A percentile compares a stretch with the other conserved stretches of the same genome.
Conservation (phyloP, 257 asterid species). For the Echites panduratus region DNA sequence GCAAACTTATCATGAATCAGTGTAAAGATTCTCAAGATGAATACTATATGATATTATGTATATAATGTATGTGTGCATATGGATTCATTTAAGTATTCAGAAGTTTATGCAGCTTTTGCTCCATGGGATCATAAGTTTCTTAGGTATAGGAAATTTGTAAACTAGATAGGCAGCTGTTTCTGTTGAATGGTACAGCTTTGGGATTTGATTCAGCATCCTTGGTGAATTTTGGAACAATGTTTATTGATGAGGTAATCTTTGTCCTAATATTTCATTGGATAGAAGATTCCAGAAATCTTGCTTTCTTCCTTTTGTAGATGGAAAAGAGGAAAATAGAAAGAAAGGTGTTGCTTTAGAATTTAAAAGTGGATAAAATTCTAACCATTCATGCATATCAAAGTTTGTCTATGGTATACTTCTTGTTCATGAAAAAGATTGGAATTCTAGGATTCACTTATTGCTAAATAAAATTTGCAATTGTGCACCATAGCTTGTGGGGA, state of each 20-base stretch:
- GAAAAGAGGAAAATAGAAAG: background rate
- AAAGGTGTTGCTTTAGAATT: background rate
- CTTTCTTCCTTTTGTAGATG: background rate
- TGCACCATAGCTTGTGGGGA: background rate
- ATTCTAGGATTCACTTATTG: background rate
- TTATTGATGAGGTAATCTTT: background rate
- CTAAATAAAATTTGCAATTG: background rate
- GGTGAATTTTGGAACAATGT: background rate
- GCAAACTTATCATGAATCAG: background rate
- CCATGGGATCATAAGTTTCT: background rate
- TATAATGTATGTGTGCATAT: too few relatives aligned
- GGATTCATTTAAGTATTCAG: slow-evolving; percentile 4
- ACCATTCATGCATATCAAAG: background rate
- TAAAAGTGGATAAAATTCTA: background rate
- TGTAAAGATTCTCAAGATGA: background rate
- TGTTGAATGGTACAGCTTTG: background rate
- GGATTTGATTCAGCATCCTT: background rate
- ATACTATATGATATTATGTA: too few relatives aligned
- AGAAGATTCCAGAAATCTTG: background rate
- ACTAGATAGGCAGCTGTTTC: background rate
- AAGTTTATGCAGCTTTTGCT: background rate
- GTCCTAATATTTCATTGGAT: background rate
- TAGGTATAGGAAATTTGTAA: background rate
- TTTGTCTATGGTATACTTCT: background rate
- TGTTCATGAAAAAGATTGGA: too few relatives aligned